Conservation (phyloP, 2,329 filamentous ascomycete genomes). For the Pyrenophora graminea region DNA sequence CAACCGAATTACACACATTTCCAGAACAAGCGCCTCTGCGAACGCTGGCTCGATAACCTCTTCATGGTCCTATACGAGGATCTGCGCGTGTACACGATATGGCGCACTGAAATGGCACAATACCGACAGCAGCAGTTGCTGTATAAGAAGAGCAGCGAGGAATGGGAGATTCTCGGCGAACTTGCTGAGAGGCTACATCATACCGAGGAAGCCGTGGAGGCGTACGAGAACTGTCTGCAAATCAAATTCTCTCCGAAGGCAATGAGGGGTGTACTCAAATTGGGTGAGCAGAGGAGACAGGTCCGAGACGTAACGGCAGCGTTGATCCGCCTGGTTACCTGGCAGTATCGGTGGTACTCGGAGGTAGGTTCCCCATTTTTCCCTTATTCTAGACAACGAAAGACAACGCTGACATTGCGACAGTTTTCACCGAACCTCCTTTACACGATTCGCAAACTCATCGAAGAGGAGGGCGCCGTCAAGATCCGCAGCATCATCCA, state of each 20-base stretch:
- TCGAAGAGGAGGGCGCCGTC: constrained; percentile 96
- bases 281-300: constrained; percentile 77
- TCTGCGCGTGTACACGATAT: constrained; percentile 97
- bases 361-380: constrained; percentile 61
- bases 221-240: constrained; percentile 83
- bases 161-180: constrained; percentile 97
- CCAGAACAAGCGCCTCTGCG: constrained; percentile 95
- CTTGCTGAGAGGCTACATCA: constrained; percentile 93
- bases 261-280: constrained; percentile 78
- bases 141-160: constrained; percentile 94
- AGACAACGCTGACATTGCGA: constrained; percentile 1
- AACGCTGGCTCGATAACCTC: constrained; percentile 96
- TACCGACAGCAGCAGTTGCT: constrained; percentile 90
- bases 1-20: constrained; percentile 83
- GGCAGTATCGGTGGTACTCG: constrained; percentile 99
- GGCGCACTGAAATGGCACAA: constrained; percentile 97
- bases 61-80: constrained; percentile 99
- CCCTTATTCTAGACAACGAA: too few species aligned
- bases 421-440: constrained; percentile 90
- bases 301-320: constrained; percentile 80
- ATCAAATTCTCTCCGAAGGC: constrained; percentile 94
- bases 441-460: constrained; percentile 84
- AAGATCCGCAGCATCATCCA: constrained; percentile 98
- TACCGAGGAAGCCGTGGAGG: constrained; percentile 86
- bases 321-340: constrained; percentile 90